phyloP scores from a whole-genome alignment of 2,329 filamentous ascomycete species.

The Beauveria caledonica region DNA sequence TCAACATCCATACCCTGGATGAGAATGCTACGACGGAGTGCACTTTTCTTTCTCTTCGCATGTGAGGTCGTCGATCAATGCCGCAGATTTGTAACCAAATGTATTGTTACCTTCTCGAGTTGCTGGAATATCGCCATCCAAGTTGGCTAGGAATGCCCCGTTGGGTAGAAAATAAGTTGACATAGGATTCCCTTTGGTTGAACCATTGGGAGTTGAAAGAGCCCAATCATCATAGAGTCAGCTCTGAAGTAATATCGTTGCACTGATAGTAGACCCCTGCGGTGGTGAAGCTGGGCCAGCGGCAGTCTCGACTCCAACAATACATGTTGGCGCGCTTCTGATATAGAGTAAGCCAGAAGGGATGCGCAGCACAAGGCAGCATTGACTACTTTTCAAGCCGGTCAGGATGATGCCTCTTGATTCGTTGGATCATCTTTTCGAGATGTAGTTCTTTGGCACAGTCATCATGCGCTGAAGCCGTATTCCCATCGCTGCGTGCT shows the following conservation, averaged over 20 bases:
- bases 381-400: too few relatives aligned
- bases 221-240: not conserved
- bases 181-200: not conserved
- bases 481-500: too few relatives aligned
- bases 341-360: not conserved
- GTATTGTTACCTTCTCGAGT: too few relatives aligned
- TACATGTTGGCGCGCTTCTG: not conserved
- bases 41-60: not conserved
- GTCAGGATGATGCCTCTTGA: too few relatives aligned
- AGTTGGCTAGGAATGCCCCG: not conserved
- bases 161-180: not conserved
- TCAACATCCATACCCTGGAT: conserved; percentile 1
- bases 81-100: too few relatives aligned
- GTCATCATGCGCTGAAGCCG: too few relatives aligned
- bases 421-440: too few relatives aligned
- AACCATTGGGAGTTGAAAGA: not conserved
- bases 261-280: conserved; percentile 17
- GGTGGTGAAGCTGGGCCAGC: conserved; percentile 16
- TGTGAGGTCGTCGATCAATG: not conserved
- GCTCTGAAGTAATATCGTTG: conserved; percentile 14
- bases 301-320: conserved; percentile 17
- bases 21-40: not conserved
- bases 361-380: too few relatives aligned
- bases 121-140: not conserved
- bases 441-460: too few relatives aligned